These are phyloP conservation scores for Thoreauomyces humboldtii DNA, from an alignment of 192 early-diverging fungal species.

Conservation along the genomic window DNA sequence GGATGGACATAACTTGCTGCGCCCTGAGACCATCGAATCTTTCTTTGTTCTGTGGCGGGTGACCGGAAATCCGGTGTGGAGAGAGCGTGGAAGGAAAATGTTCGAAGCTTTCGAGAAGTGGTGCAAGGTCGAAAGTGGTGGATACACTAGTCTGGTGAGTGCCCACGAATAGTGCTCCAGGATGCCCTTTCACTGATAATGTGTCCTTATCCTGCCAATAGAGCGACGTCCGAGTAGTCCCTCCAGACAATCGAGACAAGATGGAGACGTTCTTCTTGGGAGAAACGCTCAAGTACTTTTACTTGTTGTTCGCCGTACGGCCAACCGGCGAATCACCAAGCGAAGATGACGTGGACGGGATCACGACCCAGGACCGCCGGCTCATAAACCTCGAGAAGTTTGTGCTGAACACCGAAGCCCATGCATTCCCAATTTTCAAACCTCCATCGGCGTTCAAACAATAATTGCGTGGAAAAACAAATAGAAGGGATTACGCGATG, in stretches of 20 bases:
- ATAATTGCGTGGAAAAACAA: too few species aligned
- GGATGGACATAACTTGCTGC: constrained; percentile 76
- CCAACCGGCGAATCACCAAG: constrained; percentile 15
- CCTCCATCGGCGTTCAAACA: constrained; percentile 15
- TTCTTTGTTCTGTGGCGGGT: constrained; percentile 83
- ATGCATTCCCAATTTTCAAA: constrained; percentile 69
- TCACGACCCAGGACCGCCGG: constrained; percentile 5
- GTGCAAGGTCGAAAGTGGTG: constrained; percentile 58
- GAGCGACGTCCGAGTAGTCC: constrained; percentile 54
- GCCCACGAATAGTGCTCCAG: neutral
- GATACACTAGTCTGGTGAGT: constrained; percentile 57
- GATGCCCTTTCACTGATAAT: neutral
- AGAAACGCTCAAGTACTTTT: constrained; percentile 93
- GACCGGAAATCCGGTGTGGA: constrained; percentile 80
- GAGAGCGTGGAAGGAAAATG: constrained; percentile 76
- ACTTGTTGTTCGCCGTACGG: constrained; percentile 74
- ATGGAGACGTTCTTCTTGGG: constrained; percentile 84
- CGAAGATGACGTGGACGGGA: constrained; percentile 46
- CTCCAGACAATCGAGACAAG: constrained; percentile 55
- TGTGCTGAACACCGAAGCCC: constrained; percentile 94
- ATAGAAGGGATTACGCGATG: too few species aligned
- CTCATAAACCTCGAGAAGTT: constrained; percentile 75
- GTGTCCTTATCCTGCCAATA: constrained; percentile 38
- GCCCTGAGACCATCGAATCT: constrained; percentile 89
- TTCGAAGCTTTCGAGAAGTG: constrained; percentile 82